Conservation (phyloP, 31 red algal genomes). For the Pterothamnion heteromorphum region DNA sequence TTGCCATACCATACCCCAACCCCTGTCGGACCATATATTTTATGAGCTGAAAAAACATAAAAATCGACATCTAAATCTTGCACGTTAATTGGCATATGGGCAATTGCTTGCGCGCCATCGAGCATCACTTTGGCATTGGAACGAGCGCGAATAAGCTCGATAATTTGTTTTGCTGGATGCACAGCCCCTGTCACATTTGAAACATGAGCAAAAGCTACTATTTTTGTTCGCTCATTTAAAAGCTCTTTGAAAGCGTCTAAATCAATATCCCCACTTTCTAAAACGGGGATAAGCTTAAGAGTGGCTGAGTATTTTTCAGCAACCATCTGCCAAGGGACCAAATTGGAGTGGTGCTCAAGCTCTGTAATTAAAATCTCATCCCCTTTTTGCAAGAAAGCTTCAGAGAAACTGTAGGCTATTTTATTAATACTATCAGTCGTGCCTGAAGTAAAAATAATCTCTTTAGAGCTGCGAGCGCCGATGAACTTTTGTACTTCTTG, state of each 20-base stretch:
- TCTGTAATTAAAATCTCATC: slow-evolving; percentile 81
- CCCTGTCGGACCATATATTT: slow-evolving; percentile 95
- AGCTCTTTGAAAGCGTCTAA: slow-evolving; percentile 51
- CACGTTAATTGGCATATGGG: slow-evolving; percentile 94
- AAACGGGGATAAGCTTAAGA: slow-evolving; percentile 59
- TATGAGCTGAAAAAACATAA: slow-evolving; percentile 78
- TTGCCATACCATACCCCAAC: slow-evolving; percentile 89
- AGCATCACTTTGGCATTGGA: slow-evolving; percentile 67
- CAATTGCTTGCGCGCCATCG: slow-evolving; percentile 89
- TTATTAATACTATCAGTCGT: slow-evolving; percentile 92
- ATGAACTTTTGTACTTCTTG: slow-evolving; percentile 64
- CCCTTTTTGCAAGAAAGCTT: slow-evolving; percentile 58
- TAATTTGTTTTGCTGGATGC: slow-evolving; percentile 67
- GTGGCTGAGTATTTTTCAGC: slow-evolving; percentile 64
- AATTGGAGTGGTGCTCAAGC: slow-evolving; percentile 95
- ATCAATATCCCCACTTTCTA: slow-evolving; percentile 47
- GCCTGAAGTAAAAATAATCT: slow-evolving; percentile 88
- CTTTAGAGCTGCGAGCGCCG: slow-evolving; percentile 55
- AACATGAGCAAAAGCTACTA: slow-evolving; percentile 82
- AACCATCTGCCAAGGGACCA: slow-evolving; percentile 94
- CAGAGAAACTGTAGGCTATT: slow-evolving; percentile 75
- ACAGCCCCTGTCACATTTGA: slow-evolving; percentile 85
- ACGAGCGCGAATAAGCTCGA: slow-evolving; percentile 47
- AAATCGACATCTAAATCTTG: slow-evolving; percentile 80
- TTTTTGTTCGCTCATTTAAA: slow-evolving; percentile 54